phyloP scores from a whole-genome alignment of 169 alveolate genomes.

The Cryptosporidium sp. region DNA sequence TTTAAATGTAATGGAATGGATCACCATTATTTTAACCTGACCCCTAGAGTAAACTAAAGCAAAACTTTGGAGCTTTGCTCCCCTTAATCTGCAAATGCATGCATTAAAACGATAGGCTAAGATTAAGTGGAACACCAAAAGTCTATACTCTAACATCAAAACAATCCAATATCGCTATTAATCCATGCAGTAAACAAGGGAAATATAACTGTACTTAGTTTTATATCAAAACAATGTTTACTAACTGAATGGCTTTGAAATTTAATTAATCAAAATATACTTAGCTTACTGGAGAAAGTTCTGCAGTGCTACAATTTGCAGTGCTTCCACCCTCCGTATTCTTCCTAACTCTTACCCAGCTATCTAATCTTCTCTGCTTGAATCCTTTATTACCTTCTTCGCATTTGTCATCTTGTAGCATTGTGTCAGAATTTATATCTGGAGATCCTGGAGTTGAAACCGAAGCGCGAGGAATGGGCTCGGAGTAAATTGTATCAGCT shows the following conservation, averaged over 20 bases:
- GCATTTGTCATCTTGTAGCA: neutral
- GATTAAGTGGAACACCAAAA: neutral
- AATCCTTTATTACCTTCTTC: conserved; percentile 48
- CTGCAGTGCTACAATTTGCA: conserved; percentile 55
- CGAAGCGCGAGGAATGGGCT: neutral
- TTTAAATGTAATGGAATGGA: neutral
- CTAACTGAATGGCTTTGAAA: neutral
- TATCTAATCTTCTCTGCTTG: conserved; percentile 65
- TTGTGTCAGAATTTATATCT: neutral
- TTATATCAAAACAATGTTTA: neutral
- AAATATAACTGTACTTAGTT: neutral
- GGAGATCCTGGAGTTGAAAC: conserved; percentile 6
- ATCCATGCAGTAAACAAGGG: neutral
- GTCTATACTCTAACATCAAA: neutral
- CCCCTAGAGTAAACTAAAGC: neutral
- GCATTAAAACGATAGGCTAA: neutral
- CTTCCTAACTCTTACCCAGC: conserved; percentile 55
- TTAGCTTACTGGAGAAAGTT: conserved; percentile 46
- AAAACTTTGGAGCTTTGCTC: neutral
- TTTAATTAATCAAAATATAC: neutral
- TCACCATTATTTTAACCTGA: neutral
- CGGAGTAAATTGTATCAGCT: conserved; percentile 1
- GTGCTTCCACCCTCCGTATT: conserved; percentile 36
- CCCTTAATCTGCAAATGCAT: neutral
- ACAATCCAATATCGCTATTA: neutral